Conservation (phyloP, 2,329 filamentous ascomycete genomes). For the Celoporthe dispersa region DNA sequence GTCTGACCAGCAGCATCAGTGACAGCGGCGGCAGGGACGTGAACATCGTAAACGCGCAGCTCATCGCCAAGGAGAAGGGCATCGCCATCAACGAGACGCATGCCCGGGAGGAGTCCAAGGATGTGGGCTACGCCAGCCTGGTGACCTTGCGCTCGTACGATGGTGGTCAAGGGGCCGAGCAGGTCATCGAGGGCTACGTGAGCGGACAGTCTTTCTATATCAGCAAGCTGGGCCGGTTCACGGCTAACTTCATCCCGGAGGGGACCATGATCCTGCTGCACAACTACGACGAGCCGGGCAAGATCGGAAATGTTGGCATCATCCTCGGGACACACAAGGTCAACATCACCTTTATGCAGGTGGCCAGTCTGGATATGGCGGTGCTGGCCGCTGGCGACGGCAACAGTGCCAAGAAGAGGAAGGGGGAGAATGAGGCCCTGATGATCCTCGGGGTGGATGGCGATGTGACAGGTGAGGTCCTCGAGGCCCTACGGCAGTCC, state of each 20-base stretch:
- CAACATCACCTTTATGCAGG: conserved; percentile 83
- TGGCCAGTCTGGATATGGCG: conserved; percentile 56
- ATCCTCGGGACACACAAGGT: conserved; percentile 71
- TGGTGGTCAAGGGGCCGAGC: conserved; percentile 40
- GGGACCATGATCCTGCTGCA: conserved; percentile 78
- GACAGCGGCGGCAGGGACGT: conserved; percentile 69
- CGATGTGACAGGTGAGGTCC: conserved; percentile 60
- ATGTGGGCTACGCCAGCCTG: conserved; percentile 69
- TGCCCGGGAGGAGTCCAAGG: conserved; percentile 62
- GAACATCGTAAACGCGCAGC: conserved; percentile 81
- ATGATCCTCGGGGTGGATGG: conserved; percentile 81
- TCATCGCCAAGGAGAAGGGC: conserved; percentile 77
- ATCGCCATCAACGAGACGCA: conserved; percentile 78
- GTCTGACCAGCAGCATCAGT: conserved; percentile 71
- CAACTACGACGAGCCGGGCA: conserved; percentile 81
- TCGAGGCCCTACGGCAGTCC: conserved; percentile 51
- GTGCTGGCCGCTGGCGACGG: conserved; percentile 34
- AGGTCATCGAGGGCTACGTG: conserved; percentile 68
- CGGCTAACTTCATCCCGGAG: conserved; percentile 72
- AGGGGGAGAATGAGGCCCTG: conserved; percentile 67
- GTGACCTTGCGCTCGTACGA: conserved; percentile 68
- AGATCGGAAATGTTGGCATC: conserved; percentile 79
- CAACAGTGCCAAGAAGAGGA: conserved; percentile 33
- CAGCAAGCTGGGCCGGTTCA: conserved; percentile 73
- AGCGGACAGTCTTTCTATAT: conserved; percentile 69